Conservation (phyloP, 192 early-diverging fungal species). For the Gamsiella multidivaricata region DNA sequence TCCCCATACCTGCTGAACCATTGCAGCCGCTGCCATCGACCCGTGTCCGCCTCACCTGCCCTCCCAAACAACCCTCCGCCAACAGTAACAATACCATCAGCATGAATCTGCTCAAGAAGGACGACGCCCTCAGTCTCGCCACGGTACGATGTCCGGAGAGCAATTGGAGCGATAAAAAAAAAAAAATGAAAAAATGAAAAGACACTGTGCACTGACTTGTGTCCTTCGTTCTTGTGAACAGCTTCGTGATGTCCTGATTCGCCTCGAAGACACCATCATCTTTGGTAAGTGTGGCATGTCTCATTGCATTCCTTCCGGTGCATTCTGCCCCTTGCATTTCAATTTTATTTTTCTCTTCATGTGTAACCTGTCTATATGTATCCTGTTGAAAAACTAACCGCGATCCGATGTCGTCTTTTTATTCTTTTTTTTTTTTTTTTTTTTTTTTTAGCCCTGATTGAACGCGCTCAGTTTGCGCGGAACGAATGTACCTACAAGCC, state of each 20-base stretch:
- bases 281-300: conserved; percentile 66
- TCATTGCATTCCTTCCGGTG: neutral
- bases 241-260: conserved; percentile 82
- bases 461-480: conserved; percentile 90
- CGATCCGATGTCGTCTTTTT: neutral
- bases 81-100: neutral
- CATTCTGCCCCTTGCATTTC: neutral
- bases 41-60: neutral
- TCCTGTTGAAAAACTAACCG: too few species aligned
- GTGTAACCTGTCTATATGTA: too few species aligned
- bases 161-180: too few species aligned
- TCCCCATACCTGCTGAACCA: too few species aligned
- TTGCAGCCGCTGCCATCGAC: too few species aligned
- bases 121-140: conserved; percentile 50
- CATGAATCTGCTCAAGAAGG: conserved; percentile 43
- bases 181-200: too few species aligned
- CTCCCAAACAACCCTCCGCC: neutral
- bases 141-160: conserved; percentile 27
- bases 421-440: neutral
- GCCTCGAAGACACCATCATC: conserved; percentile 96
- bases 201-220: too few species aligned
- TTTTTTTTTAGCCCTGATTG: conserved; percentile 82
- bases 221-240: too few species aligned
- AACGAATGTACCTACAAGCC: conserved; percentile 85
- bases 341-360: too few species aligned